Conservation (phyloP, 352 stramenopile species). For the Globisporangium parvum region DNA sequence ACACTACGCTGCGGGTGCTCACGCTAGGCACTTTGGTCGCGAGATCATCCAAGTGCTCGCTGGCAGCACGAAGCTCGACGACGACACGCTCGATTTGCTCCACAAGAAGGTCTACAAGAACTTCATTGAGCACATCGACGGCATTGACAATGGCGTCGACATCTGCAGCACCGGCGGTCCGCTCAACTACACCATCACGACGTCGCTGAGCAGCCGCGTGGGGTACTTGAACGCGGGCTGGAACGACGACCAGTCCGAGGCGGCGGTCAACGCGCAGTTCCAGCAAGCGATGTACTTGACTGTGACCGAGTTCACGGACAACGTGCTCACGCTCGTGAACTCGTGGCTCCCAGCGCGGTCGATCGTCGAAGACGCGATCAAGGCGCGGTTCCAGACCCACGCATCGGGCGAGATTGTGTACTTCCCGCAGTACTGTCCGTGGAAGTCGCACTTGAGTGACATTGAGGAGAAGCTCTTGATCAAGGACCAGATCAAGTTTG, state of each 20-base stretch:
- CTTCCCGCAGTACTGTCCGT: slow-evolving; percentile 91
- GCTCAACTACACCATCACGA: slow-evolving; percentile 75
- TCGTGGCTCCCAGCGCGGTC: slow-evolving; percentile 92
- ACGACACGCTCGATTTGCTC: slow-evolving; percentile 75
- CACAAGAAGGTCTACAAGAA: slow-evolving; percentile 93
- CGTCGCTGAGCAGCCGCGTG: slow-evolving; percentile 84
- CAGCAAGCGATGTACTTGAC: slow-evolving; percentile 93
- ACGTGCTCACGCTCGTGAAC: slow-evolving; percentile 89
- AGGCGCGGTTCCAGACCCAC: slow-evolving; percentile 85
- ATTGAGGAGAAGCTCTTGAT: slow-evolving; percentile 91
- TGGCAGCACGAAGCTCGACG: slow-evolving; percentile 38
- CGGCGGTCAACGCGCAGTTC: slow-evolving; percentile 89
- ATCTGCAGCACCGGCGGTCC: slow-evolving; percentile 31
- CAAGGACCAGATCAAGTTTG: slow-evolving; percentile 92
- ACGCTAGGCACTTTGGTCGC: slow-evolving; percentile 94
- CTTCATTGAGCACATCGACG: slow-evolving; percentile 98
- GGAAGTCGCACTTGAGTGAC: slow-evolving; percentile 96
- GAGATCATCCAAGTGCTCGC: slow-evolving; percentile 90
- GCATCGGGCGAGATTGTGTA: slow-evolving; percentile 91
- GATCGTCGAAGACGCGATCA: slow-evolving; percentile 91
- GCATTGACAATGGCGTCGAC: slow-evolving; percentile 98
- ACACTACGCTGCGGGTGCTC: no score
- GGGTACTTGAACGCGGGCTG: slow-evolving; percentile 93
- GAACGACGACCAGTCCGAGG: slow-evolving; percentile 90
- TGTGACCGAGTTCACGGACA: slow-evolving; percentile 91